Evolutionary conservation across 148 eudicot genomes (phyloP).

Genomic region (Diospyros kaki): DNA sequence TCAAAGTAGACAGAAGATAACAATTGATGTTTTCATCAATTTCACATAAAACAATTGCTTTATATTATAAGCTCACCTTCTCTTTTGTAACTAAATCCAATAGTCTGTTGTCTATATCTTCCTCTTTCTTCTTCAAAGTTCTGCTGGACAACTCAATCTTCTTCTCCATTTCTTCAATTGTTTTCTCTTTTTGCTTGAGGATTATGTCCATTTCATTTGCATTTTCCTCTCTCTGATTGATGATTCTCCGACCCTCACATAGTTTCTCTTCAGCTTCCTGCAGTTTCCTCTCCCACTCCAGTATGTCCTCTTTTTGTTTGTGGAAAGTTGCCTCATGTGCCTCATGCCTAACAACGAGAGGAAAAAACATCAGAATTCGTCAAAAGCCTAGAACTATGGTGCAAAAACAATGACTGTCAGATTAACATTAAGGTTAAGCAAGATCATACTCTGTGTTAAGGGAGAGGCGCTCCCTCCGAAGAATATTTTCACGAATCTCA

Average conservation of each 20-base stretch:
- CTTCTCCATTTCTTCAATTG: conserved; percentile 50
- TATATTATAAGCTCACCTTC: conserved; percentile 40
- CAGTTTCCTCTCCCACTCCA: conserved; percentile 74
- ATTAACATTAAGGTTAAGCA: not conserved
- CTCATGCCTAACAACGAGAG: conserved; percentile 44
- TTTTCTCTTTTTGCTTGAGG: conserved; percentile 52
- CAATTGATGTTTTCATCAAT: not conserved
- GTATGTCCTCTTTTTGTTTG: conserved; percentile 68
- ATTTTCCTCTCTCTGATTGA: conserved; percentile 64
- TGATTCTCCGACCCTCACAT: conserved; percentile 51
- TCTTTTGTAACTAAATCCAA: conserved; percentile 54
- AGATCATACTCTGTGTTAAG: conserved; percentile 63
- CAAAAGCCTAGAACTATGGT: not conserved
- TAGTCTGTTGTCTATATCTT: conserved; percentile 44
- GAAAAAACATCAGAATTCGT: not conserved
- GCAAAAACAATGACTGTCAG: not conserved
- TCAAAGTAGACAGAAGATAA: conserved; percentile 6
- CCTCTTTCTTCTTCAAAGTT: conserved; percentile 50
- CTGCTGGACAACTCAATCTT: conserved; percentile 42
- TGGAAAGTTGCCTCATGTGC: conserved; percentile 48
- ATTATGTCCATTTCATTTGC: conserved; percentile 44
- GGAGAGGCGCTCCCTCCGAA: conserved; percentile 54
- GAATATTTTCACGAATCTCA: conserved; percentile 69
- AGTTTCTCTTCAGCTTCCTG: conserved; percentile 79
- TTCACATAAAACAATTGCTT: not conserved